These are phyloP conservation scores for Cucumis melo DNA, from an alignment of 306 rosid species.

Conservation along the genomic window DNA sequence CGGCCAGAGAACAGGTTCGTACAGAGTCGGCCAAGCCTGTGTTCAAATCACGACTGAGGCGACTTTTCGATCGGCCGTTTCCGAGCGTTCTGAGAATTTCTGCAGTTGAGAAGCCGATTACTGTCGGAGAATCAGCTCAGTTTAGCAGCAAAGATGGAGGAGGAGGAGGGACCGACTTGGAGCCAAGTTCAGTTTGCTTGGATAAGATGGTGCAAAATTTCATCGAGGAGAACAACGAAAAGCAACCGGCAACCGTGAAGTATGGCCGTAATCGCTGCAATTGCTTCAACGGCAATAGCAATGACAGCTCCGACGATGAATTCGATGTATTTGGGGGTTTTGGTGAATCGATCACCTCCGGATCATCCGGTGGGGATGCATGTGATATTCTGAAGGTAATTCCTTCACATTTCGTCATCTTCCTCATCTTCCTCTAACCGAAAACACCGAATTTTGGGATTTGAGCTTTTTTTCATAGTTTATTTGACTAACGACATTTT, in stretches of 20 bases:
- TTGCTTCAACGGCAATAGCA: conserved; percentile 73
- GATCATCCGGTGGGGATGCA: conserved; percentile 53
- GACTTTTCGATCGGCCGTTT: conserved; percentile 82
- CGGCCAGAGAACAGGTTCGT: conserved; percentile 32
- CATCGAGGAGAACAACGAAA: conserved; percentile 69
- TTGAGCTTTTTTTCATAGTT: not conserved
- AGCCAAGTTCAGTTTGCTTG: conserved; percentile 72
- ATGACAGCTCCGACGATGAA: conserved; percentile 88
- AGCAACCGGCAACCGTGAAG: conserved; percentile 34
- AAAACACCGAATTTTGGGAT: not conserved
- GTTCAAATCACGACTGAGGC: conserved; percentile 63
- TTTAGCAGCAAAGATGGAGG: conserved; percentile 24
- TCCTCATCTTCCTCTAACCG: not conserved
- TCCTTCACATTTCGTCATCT: not conserved
- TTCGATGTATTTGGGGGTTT: conserved; percentile 50
- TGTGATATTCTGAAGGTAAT: conserved; percentile 65
- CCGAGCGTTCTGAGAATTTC: conserved; percentile 46
- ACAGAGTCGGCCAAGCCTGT: conserved; percentile 58
- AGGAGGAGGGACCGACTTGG: conserved; percentile 29
- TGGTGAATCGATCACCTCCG: conserved; percentile 38
- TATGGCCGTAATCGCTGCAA: conserved; percentile 78
- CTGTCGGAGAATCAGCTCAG: conserved; percentile 20
- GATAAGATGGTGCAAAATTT: conserved; percentile 92
- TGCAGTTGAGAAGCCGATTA: conserved; percentile 34
- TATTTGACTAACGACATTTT: not conserved